These are phyloP conservation scores for Pelargonium cotyledonis DNA, from an alignment of 441 rosid species.

Conservation along the genomic window DNA sequence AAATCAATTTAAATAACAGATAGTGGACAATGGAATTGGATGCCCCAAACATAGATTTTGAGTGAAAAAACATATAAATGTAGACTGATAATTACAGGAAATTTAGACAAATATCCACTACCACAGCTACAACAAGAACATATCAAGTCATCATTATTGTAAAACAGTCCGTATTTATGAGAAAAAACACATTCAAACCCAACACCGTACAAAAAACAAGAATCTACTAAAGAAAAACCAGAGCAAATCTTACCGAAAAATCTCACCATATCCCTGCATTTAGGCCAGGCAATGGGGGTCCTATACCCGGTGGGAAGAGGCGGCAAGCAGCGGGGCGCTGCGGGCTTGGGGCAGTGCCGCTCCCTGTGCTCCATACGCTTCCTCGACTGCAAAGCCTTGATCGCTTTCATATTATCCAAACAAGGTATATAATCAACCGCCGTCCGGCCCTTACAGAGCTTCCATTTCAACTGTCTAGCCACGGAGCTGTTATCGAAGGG, in stretches of 20 bases:
- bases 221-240: constrained; percentile 7
- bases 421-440: constrained; percentile 81
- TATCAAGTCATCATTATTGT: too few species aligned
- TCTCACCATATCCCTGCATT: constrained; percentile 97
- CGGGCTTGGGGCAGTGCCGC: constrained; percentile 72
- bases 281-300: constrained; percentile 69
- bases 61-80: too few species aligned
- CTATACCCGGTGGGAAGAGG: constrained; percentile 62
- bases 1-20: not conserved
- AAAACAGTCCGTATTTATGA: not conserved
- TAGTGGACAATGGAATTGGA: not conserved
- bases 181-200: too few species aligned
- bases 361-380: constrained; percentile 87
- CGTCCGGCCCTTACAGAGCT: constrained; percentile 33
- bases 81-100: too few species aligned
- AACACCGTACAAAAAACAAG: not conserved
- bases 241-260: constrained; percentile 53
- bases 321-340: constrained; percentile 56
- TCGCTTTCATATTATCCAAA: constrained; percentile 56
- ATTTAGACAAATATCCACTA: too few species aligned
- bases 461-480: constrained; percentile 32
- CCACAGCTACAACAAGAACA: too few species aligned
- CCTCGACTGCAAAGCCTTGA: constrained; percentile 52
- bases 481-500: not conserved
- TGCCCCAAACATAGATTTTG: too few species aligned